Evolutionary conservation across 192 early-diverging fungal species (phyloP).

Genomic region (Phlyctochytrium planicorne): DNA sequence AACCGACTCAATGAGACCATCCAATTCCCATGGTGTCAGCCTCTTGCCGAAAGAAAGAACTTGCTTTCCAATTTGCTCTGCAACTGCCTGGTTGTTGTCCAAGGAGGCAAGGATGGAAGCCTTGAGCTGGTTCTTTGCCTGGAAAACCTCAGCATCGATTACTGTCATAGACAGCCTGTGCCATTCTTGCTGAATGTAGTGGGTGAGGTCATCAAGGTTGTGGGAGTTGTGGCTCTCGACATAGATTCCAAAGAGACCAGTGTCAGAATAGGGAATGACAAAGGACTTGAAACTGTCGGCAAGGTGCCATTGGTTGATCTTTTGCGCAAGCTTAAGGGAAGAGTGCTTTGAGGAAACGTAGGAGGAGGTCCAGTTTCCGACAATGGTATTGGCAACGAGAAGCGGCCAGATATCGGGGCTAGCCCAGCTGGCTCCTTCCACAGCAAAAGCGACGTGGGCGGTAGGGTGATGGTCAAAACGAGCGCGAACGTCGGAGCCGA

Average conservation of each 20-base stretch:
- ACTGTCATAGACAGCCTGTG: slow-evolving; percentile 78
- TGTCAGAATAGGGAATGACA: slow-evolving; percentile 97
- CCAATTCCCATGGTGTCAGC: slow-evolving; percentile 83
- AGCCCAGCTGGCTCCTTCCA: slow-evolving; percentile 93
- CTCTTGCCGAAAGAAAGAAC: slow-evolving; percentile 90
- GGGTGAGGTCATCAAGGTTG: slow-evolving; percentile 80
- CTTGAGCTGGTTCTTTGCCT: slow-evolving; percentile 97
- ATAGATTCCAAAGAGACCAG: slow-evolving; percentile 97
- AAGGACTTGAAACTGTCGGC: slow-evolving; percentile 99
- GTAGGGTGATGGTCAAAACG: slow-evolving; percentile 83
- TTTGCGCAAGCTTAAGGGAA: slow-evolving; percentile 80
- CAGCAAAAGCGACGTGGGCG: slow-evolving; percentile 93
- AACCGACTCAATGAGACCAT: slow-evolving; percentile 77
- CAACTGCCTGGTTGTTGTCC: slow-evolving; percentile 90
- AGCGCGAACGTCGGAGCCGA: slow-evolving; percentile 85
- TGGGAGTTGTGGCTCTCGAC: slow-evolving; percentile 75
- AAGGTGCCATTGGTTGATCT: slow-evolving; percentile 72
- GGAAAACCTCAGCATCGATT: slow-evolving; percentile 86
- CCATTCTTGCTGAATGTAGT: slow-evolving; percentile 91
- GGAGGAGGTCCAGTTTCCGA: slow-evolving; percentile 92
- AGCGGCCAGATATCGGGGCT: slow-evolving; percentile 91
- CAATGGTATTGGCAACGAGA: slow-evolving; percentile 89
- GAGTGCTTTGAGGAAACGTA: slow-evolving; percentile 82
- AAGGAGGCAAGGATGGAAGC: slow-evolving; percentile 82
- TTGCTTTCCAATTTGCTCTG: slow-evolving; percentile 97